A percentile compares a stretch with the other conserved stretches of the same genome.
Conservation (phyloP, 1,284 basidiomycete species). For the Sphaerobolus stellatus region DNA sequence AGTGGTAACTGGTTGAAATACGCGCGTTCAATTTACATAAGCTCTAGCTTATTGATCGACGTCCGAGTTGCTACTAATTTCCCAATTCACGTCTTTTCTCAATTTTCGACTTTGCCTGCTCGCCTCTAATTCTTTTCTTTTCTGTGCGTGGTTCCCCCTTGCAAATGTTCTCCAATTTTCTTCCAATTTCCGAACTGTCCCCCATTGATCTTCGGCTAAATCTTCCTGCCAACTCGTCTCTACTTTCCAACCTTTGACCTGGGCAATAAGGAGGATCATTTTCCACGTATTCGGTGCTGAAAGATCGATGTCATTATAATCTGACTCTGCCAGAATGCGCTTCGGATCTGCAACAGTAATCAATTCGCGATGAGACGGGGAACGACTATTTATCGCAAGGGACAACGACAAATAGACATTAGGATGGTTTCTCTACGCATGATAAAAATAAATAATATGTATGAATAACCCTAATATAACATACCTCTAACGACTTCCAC, state of each 20-base stretch:
- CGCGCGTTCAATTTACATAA: too few relatives aligned
- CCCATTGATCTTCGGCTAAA: slow-evolving; percentile 43
- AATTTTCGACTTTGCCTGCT: slow-evolving; percentile 4
- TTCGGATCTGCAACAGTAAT: slow-evolving; percentile 57
- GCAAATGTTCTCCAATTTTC: slow-evolving; percentile 66
- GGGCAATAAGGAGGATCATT: slow-evolving; percentile 62
- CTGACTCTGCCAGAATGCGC: slow-evolving; percentile 76
- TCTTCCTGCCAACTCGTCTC: slow-evolving; percentile 58
- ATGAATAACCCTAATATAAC: slow-evolving; percentile 17
- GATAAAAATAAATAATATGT: slow-evolving; percentile 2
- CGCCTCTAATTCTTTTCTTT: slow-evolving; percentile 2
- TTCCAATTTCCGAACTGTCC: slow-evolving; percentile 61
- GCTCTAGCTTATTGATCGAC: neutral
- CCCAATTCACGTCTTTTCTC: slow-evolving; percentile 6
- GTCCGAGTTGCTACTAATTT: neutral
- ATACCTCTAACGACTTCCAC: slow-evolving; percentile 66
- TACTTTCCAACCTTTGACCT: slow-evolving; percentile 63
- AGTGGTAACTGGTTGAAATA: too few relatives aligned
- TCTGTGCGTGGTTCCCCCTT: slow-evolving; percentile 40
- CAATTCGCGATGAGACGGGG: slow-evolving; percentile 55
- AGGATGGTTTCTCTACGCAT: slow-evolving; percentile 53
- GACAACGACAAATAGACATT: slow-evolving; percentile 81
- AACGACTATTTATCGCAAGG: slow-evolving; percentile 71
- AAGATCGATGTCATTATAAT: slow-evolving; percentile 57
- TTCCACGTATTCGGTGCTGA: slow-evolving; percentile 64